phyloP scores from a whole-genome alignment of 140 eudicot genomes.

The Senecio squalidus region DNA sequence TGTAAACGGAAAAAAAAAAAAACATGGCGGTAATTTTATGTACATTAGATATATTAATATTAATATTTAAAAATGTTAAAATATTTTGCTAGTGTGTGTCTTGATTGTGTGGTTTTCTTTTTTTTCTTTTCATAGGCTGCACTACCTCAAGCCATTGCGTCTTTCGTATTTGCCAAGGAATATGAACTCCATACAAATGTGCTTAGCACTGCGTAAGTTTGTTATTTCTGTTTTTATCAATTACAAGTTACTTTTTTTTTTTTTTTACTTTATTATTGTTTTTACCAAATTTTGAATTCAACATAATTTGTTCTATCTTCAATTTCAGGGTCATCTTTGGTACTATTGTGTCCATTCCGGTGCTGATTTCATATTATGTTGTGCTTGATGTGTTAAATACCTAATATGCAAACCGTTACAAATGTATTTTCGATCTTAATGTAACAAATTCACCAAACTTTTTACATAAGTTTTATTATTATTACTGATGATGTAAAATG shows the following conservation, averaged over 20 bases:
- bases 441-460: no score
- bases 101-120: no score
- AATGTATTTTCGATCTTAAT: no score
- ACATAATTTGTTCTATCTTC: neutral
- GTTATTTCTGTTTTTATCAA: neutral
- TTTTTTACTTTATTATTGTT: neutral
- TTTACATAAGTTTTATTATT: no score
- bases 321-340: slow-evolving; percentile 76
- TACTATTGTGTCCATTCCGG: slow-evolving; percentile 64
- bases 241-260: neutral
- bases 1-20: neutral
- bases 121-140: slow-evolving; percentile 39
- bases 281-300: neutral
- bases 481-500: no score
- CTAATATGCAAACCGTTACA: no score
- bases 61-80: neutral
- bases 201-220: slow-evolving; percentile 80
- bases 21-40: neutral
- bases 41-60: neutral
- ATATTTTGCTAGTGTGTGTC: no score
- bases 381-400: slow-evolving; percentile 25
- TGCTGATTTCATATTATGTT: slow-evolving; percentile 51
- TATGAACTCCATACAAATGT: slow-evolving; percentile 62
- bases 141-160: slow-evolving; percentile 47
- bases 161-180: slow-evolving; percentile 66